Evolutionary conservation across 2,329 filamentous ascomycete genomes (phyloP).

Genomic region (Gyromitra esculenta): DNA sequence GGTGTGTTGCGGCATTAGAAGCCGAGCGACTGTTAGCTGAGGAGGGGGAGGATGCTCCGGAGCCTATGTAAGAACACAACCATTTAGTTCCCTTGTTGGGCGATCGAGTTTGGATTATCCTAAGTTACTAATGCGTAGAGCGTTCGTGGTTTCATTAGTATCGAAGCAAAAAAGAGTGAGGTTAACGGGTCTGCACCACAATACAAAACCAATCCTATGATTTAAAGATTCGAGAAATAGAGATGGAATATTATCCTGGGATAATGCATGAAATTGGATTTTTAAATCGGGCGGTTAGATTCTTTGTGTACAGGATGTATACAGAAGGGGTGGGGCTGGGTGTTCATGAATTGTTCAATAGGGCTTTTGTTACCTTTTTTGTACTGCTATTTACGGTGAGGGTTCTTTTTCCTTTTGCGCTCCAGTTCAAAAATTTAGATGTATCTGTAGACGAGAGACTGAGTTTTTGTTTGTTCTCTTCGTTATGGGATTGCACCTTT

Average conservation of each 20-base stretch:
- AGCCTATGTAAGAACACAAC: conserved; percentile 51
- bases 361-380: conserved; percentile 20
- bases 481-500: conserved; percentile 18
- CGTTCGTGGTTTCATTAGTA: conserved; percentile 47
- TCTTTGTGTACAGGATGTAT: conserved; percentile 13
- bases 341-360: conserved; percentile 20
- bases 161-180: conserved; percentile 60
- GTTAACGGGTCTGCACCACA: conserved; percentile 68
- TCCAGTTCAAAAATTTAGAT: conserved; percentile 42
- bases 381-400: conserved; percentile 21
- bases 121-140: conserved; percentile 47
- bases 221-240: conserved; percentile 63
- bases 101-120: conserved; percentile 10
- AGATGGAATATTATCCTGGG: background rate
- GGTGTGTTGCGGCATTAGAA: conserved; percentile 94
- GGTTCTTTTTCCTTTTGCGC: conserved; percentile 12
- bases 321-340: background rate
- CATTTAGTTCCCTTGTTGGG: background rate
- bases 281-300: background rate
- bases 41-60: conserved; percentile 62
- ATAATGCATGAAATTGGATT: conserved; percentile 11
- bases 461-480: conserved; percentile 18
- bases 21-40: conserved; percentile 92
- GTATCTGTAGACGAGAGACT: conserved; percentile 39
- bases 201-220: conserved; percentile 72